Conservation (phyloP, 352 stramenopile species). For the Globisporangium barbulae region DNA sequence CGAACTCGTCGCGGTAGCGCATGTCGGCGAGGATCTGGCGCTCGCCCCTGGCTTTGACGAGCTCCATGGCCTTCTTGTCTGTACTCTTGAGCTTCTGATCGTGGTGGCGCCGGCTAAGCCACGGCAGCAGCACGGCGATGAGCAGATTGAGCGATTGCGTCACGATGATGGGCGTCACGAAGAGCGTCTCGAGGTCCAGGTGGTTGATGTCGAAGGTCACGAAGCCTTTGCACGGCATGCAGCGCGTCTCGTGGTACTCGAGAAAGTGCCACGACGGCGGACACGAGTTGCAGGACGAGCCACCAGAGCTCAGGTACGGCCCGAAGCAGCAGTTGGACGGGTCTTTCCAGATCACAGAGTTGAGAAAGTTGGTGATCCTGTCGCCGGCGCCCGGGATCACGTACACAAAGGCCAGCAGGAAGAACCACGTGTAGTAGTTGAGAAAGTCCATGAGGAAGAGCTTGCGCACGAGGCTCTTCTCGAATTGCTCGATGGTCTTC, state of each 20-base stretch:
- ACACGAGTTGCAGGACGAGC: conserved; percentile 46
- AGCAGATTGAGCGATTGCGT: conserved; percentile 73
- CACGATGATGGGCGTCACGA: conserved; percentile 81
- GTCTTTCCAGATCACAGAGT: conserved; percentile 72
- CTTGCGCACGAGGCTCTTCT: conserved; percentile 75
- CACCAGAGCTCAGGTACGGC: conserved; percentile 56
- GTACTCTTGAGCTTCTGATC: conserved; percentile 50
- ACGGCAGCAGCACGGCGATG: conserved; percentile 66
- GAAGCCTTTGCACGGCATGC: conserved; percentile 64
- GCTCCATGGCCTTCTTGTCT: conserved; percentile 57
- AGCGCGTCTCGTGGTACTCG: conserved; percentile 33
- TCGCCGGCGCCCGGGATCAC: conserved; percentile 76
- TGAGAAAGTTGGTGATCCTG: conserved; percentile 79
- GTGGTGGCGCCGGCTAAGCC: conserved; percentile 72
- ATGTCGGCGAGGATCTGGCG: conserved; percentile 60
- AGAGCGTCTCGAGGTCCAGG: conserved; percentile 74
- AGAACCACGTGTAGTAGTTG: conserved; percentile 90
- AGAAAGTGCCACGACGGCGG: conserved; percentile 58
- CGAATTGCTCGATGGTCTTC: conserved; percentile 82
- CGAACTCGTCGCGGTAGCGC: conserved; percentile 41
- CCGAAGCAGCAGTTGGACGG: conserved; percentile 82
- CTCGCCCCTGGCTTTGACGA: conserved; percentile 65
- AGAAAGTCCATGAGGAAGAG: conserved; percentile 86
- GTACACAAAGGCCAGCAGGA: conserved; percentile 83
- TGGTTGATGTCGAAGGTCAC: conserved; percentile 85